These are phyloP conservation scores for Gaeumannomyces sp. DNA, from an alignment of 2,329 filamentous ascomycete species.

Conservation along the genomic window DNA sequence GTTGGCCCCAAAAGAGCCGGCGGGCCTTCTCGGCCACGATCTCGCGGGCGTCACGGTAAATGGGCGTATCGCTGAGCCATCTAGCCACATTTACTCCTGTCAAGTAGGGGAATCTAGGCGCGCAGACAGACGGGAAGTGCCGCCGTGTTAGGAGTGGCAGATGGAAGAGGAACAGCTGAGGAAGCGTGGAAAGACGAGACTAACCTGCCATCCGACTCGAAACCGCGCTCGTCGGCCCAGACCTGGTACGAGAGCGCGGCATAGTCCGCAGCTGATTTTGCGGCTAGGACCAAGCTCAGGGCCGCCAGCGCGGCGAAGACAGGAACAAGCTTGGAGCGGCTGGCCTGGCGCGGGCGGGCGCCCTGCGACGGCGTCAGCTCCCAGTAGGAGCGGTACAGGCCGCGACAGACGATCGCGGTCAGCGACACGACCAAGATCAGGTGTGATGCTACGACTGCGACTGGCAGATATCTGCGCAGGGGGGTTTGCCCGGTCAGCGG, in stretches of 20 bases:
- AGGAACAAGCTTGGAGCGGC: slow-evolving; percentile 26
- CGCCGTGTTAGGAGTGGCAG: not conserved
- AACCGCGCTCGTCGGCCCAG: slow-evolving; percentile 32
- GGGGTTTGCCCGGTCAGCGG: no score
- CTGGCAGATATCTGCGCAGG: slow-evolving; percentile 24
- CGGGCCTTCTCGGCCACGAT: slow-evolving; percentile 48
- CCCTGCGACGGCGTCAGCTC: slow-evolving; percentile 28
- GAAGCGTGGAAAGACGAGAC: slow-evolving; percentile 3
- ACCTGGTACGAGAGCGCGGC: slow-evolving; percentile 29
- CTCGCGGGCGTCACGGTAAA: slow-evolving; percentile 46
- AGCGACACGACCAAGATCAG: slow-evolving; percentile 25
- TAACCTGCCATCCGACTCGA: slow-evolving; percentile 25
- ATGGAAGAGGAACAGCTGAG: not conserved
- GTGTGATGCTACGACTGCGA: slow-evolving; percentile 24
- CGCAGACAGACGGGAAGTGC: not conserved
- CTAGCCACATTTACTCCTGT: slow-evolving; percentile 30
- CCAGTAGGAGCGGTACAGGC: slow-evolving; percentile 30
- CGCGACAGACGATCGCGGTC: slow-evolving; percentile 24
- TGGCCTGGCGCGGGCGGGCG: slow-evolving; percentile 27
- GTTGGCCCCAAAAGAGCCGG: slow-evolving; percentile 57
- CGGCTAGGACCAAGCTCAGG: slow-evolving; percentile 23
- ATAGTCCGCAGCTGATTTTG: slow-evolving; percentile 24
- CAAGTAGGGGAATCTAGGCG: not conserved
- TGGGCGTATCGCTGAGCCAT: slow-evolving; percentile 48
- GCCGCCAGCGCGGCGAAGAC: slow-evolving; percentile 28